Evolutionary conservation across 1,139 yeast species (phyloP), one percentile per base, ranked within the genome.

Genomic region (Saccharomycopsis crataegensis): DNA sequence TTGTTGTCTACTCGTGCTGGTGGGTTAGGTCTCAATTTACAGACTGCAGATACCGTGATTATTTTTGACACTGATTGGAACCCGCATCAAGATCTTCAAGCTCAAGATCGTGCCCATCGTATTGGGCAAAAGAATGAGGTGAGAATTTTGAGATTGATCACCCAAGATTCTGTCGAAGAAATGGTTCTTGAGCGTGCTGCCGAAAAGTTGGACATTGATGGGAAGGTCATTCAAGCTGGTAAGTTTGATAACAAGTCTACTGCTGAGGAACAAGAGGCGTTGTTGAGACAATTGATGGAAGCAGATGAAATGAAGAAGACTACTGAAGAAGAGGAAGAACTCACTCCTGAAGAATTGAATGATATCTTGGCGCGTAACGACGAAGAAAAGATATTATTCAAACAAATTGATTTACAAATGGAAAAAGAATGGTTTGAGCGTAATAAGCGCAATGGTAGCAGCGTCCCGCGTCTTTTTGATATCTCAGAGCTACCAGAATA

Each of bases 51-150:
- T 69, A 86, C 95, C 0, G 95, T 87, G 49, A 83, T 87, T 60
- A 86, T 87, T 57, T 86, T 86, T 64, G 96, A 87, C 66, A 85
- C 94, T 7, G 96, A 87, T 74, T 86, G 94, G 93, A 87, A 87
- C 66, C 96, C 96, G 2, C 95, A 87, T 71, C 96, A 87, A 68
- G 95, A 87, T 79, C 77, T 87, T 64, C 96, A 87, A 69, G 95
- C 95, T 7, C 93, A 86, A 68, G 95, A 88, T 67, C 79, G 96
- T 72, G 95, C 95, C 0, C 95, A 87, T 70, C 79, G 96, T 73
- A 86, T 87, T 69, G 96, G 95, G 47, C 95, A 87, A 66, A 86
- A 86, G 73, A 86, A 86, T 65, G 94, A 85, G 65, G 95, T 87
- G 45, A 75, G 91, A 64, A 87, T 87, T 61, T 76, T 87, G 63